A percentile compares a stretch with the other conserved stretches of the same genome.
Evolutionary conservation across 2,329 filamentous ascomycete species (phyloP).

Genomic region (Colletotrichum higginsianum): DNA sequence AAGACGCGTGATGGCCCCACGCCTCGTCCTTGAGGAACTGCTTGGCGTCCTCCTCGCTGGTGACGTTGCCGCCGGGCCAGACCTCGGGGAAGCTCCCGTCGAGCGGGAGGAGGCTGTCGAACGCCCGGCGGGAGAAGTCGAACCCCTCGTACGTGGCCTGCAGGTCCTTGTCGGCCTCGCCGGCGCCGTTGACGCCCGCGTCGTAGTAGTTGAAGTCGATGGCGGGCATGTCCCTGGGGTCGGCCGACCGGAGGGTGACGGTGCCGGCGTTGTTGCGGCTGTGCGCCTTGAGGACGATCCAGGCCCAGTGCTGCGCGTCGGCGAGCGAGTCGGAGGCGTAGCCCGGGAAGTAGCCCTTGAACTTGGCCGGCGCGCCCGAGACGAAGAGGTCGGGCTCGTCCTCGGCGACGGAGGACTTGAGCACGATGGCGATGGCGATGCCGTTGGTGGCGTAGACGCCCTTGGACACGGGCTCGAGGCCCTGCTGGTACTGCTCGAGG

Average conservation of each 20-base stretch:
- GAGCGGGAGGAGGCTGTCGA: conserved; percentile 26
- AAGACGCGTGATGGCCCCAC: conserved; percentile 72
- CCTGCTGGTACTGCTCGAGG: conserved; percentile 51
- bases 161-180: conserved; percentile 53
- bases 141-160: conserved; percentile 50
- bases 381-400: conserved; percentile 68
- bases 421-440: conserved; percentile 64
- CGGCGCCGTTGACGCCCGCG: conserved; percentile 61
- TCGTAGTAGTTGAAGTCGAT: conserved; percentile 73
- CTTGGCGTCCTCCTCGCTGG: conserved; percentile 15
- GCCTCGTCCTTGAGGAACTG: conserved; percentile 33
- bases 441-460: conserved; percentile 62
- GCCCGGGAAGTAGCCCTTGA: conserved; percentile 70
- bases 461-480: conserved; percentile 46
- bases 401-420: conserved; percentile 53
- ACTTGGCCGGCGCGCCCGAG: conserved; percentile 68
- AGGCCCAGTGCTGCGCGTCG: conserved; percentile 58
- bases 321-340: conserved; percentile 62
- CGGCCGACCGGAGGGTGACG: conserved; percentile 71
- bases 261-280: conserved; percentile 71
- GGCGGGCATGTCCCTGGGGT: conserved; percentile 74
- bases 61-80: conserved; percentile 23
- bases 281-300: conserved; percentile 66
- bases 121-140: conserved; percentile 57
- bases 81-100: conserved; percentile 23